Percentiles rank a stretch among this genome's conserved stretches.
Evolutionary conservation across 2,329 filamentous ascomycete genomes (phyloP).

Genomic region (Penicillium hesseltinei): DNA sequence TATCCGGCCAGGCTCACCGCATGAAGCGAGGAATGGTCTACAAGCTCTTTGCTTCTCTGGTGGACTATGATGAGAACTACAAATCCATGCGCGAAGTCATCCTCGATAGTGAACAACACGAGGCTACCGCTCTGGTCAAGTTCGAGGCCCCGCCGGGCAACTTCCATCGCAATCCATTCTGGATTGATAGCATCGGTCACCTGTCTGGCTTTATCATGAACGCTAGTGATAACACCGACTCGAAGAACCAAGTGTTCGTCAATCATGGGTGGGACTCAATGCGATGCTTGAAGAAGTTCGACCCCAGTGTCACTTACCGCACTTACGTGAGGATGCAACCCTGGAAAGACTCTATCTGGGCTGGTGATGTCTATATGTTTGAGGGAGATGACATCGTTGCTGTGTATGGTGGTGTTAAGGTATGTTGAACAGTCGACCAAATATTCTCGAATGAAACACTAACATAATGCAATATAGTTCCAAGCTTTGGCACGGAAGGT

Average conservation of each 20-base stretch:
- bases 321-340: slow-evolving; percentile 63
- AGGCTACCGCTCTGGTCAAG: slow-evolving; percentile 54
- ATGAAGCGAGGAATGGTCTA: slow-evolving; percentile 74
- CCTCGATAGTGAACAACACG: slow-evolving; percentile 55
- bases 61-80: slow-evolving; percentile 57
- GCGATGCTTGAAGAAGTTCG: slow-evolving; percentile 54
- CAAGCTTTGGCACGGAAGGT: slow-evolving; percentile 43
- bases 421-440: slow-evolving; percentile 9
- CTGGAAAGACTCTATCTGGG: slow-evolving; percentile 52
- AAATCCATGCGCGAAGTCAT: slow-evolving; percentile 60
- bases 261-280: slow-evolving; percentile 63
- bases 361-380: slow-evolving; percentile 61
- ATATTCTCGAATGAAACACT: slow-evolving; percentile 1
- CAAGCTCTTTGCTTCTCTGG: slow-evolving; percentile 64
- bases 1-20: slow-evolving; percentile 66
- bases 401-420: slow-evolving; percentile 49
- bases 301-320: slow-evolving; percentile 54
- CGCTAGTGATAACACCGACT: slow-evolving; percentile 58
- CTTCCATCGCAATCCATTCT: slow-evolving; percentile 59
- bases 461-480: slow-evolving; percentile 32
- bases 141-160: slow-evolving; percentile 57
- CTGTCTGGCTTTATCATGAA: slow-evolving; percentile 62
- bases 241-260: slow-evolving; percentile 59
- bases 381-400: slow-evolving; percentile 59
- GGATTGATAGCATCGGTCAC: slow-evolving; percentile 59